Base-by-base conservation (phyloP, 345 rosid species). In the Heritiera fomes region DNA sequence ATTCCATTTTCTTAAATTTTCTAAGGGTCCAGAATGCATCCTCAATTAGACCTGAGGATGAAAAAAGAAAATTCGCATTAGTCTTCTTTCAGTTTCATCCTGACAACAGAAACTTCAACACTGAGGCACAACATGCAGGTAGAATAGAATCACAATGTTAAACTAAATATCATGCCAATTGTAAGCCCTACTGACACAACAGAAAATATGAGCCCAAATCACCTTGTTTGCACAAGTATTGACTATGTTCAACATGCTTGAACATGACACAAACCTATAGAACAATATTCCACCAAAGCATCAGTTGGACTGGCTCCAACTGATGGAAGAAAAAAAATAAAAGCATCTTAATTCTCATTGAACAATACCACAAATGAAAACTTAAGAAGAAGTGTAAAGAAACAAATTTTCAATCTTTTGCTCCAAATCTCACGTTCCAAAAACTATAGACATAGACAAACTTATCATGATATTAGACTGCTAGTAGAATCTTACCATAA, bases 11-110 rank as follows among this genome's bases (percentile, higher is more conserved):
- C 76, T 20, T 80, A 79, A 81, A 58, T 76, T 87, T 94, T 83
- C 94, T 88, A 62, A 94, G 89, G 81, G 84, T 81, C 98, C 99
- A 91, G 68, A 82, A 41, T 7, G 99, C 99, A 86, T 90, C 93
- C 71, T 83, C 87, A 82, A 96, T 78, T 81, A 90, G 88, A 65
- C 84, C 98, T 94, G 80, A 81, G 83, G 45, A 69, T 32, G 79
- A 63, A 76, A 49, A 78, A 76, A 71, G 75, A 38, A 52, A 23
- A 58, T 17, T 70, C 62, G 60, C 32, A 65, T 47, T 45, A 13
- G 28, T 28, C 62, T 15, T 41, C 55, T 14, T 55, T 38, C 15
- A 60, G 38, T 34, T 49, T 41, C 41, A 78, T 62, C 46, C 10
- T 38, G 20, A 76, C 15, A 59, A 69, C 7, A 43, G 4, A 45